Evolutionary conservation across 2,329 filamentous ascomycete genomes (phyloP).

Genomic region (Bertia moriformis): DNA sequence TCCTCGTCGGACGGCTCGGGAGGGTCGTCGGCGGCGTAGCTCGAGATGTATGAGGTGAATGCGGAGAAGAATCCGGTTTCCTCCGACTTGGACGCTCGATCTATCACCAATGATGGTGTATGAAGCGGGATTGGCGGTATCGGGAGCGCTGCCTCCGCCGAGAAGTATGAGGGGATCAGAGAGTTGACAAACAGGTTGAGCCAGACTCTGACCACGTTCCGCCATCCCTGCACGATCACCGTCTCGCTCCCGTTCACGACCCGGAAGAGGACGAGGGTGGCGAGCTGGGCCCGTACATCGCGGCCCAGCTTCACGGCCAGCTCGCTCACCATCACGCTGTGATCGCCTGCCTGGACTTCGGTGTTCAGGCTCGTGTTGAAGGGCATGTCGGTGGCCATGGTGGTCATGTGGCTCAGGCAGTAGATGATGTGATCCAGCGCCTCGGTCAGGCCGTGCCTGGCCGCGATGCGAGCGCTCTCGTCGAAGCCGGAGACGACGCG

Average conservation of each 20-base stretch:
- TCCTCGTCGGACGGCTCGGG: constrained; percentile 96
- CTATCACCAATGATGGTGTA: constrained; percentile 80
- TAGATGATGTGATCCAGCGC: constrained; percentile 86
- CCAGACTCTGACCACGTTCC: constrained; percentile 77
- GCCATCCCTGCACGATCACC: constrained; percentile 65
- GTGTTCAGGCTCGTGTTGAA: constrained; percentile 85
- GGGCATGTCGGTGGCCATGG: constrained; percentile 59
- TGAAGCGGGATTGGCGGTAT: constrained; percentile 77
- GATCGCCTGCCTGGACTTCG: constrained; percentile 80
- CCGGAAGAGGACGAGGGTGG: constrained; percentile 87
- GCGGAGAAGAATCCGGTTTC: constrained; percentile 85
- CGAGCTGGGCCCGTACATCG: constrained; percentile 84
- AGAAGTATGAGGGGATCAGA: constrained; percentile 68
- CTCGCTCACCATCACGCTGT: constrained; percentile 96
- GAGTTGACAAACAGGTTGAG: constrained; percentile 94
- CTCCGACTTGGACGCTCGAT: constrained; percentile 62
- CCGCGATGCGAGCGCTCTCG: constrained; percentile 85
- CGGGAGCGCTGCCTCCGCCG: constrained; percentile 46
- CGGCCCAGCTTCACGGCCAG: constrained; percentile 88
- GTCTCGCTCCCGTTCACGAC: constrained; percentile 75
- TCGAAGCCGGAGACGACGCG: constrained; percentile 89
- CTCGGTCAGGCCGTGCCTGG: constrained; percentile 68
- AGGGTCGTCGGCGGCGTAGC: constrained; percentile 93
- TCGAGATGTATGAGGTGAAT: constrained; percentile 94
- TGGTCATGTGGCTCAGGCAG: constrained; percentile 80